These are phyloP conservation scores for Lepidopterella palustris DNA, from an alignment of 495 filamentous ascomycete genomes.

Conservation along the genomic window DNA sequence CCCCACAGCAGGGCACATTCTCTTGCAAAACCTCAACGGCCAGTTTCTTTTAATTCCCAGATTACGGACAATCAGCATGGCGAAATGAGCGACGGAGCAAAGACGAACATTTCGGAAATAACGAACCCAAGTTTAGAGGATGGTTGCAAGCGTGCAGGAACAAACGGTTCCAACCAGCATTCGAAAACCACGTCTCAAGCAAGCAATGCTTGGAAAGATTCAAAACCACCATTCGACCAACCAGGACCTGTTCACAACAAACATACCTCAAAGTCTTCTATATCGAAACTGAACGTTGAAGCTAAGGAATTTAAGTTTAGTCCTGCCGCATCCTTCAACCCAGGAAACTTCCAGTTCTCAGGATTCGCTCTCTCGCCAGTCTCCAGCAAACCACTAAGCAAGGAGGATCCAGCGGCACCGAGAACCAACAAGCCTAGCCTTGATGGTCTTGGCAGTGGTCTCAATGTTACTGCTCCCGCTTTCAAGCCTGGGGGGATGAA, in stretches of 20 bases:
- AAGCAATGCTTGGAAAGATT: conserved; percentile 49
- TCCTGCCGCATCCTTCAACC: conserved; percentile 55
- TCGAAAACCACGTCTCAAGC: conserved; percentile 25
- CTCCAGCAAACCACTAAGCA: conserved; percentile 6
- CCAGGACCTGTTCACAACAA: conserved; percentile 33
- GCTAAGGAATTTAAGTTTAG: conserved; percentile 85
- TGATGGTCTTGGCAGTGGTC: conserved; percentile 30
- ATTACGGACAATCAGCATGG: conserved; percentile 17
- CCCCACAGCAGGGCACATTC: conserved; percentile 50
- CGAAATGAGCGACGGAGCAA: conserved; percentile 22
- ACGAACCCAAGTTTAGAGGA: conserved; percentile 27
- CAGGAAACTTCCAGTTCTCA: conserved; percentile 52
- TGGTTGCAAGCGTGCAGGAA: conserved; percentile 3
- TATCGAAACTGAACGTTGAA: conserved; percentile 75
- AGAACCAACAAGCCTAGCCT: conserved; percentile 24
- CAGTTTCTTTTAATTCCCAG: conserved; percentile 14
- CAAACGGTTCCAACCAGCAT: conserved; percentile 16
- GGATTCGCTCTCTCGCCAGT: conserved; percentile 50
- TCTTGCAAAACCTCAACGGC: conserved; percentile 21
- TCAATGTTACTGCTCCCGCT: conserved; percentile 63
- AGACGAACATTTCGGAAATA: conserved; percentile 24
- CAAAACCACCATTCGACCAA: conserved; percentile 32
- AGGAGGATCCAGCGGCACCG: background rate
- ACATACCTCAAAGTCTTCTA: conserved; percentile 58
- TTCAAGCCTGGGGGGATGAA: conserved; percentile 19